Base-by-base conservation (phyloP, 768 basidiomycete genomes). In the Russula olivacea region DNA sequence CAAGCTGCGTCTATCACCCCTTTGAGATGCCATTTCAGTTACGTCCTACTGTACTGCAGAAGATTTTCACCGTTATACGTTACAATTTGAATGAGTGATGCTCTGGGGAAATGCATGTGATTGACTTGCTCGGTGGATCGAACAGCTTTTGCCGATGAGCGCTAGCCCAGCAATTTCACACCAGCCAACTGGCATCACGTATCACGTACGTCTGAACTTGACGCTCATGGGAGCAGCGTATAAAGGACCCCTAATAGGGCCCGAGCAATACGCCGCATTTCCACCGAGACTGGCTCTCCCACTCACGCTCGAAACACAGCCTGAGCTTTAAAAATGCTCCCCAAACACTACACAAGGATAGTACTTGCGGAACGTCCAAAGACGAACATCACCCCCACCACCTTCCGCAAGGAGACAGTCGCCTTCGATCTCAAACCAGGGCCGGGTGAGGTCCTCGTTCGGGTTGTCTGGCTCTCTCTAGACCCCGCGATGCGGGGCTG, bases 401-500 rank as follows among this genome's bases (percentile, higher is more conserved):
- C 92, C 0, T 95, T 96, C 76, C 80, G 82, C 49, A 79, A 75
- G 0, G 85, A 88, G 73, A 72, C 75, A 1, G 71, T 80, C 17
- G 77, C 83, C 2, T 80, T 81, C 65, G 76, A 79, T 66, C 76
- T 90, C 56, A 80, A 80, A 69, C 79, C 85, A 6, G 80, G 79
- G 2, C 68, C 74, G 25, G 72, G 75, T n/a, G 79, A 88, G 65
- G 84, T 84, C 10, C 77, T 95, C 50, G 83, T 98, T n/a, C 81
- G 83, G 71, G 84, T 89, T 59, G 84, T 86, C 55, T 94, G 87
- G 78, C 69, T 93, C 32, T 86, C 85, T 34, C 72, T 97, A 67
- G 94, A 97, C 70, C 93, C 95, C 17, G 90, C 91, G 0, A 92
- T 93, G 91, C 81, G 93, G 9, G 83, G 83, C n/a, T 98, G 89